Conservation (phyloP, 805 yeast genomes). For the Brettanomyces sp. region DNA sequence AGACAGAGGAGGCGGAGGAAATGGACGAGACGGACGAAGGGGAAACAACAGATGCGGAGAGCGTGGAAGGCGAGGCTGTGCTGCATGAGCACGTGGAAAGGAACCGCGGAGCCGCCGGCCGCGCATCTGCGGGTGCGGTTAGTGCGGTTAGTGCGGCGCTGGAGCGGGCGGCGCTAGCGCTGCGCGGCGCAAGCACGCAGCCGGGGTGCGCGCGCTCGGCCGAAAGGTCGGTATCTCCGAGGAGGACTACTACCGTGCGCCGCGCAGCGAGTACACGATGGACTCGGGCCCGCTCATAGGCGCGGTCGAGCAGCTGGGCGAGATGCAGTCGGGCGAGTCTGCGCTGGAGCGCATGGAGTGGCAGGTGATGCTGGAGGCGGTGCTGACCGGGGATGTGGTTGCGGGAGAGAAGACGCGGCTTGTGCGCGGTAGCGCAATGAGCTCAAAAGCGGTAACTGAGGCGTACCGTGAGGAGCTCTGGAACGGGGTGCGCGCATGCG, state of each 20-base stretch:
- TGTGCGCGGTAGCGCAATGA: constrained; percentile 32
- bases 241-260: constrained; percentile 10
- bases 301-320: neutral
- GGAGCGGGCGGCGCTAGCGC: no score
- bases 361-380: constrained; percentile 89
- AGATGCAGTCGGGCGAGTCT: constrained; percentile 8
- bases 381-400: constrained; percentile 91
- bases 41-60: neutral
- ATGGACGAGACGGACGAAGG: constrained; percentile 6
- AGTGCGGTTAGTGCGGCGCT: no score
- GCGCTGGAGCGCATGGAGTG: constrained; percentile 81
- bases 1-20: constrained; percentile 18
- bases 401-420: constrained; percentile 79
- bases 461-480: constrained; percentile 65
- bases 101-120: no score
- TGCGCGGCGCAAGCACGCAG: neutral
- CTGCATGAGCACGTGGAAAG: neutral
- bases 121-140: no score
- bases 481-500: constrained; percentile 79
- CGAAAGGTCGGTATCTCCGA: constrained; percentile 24
- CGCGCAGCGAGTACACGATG: neutral
- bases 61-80: neutral
- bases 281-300: neutral
- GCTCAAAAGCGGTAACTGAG: constrained; percentile 16
- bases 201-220: constrained; percentile 10